Percentiles rank a stretch among this genome's conserved stretches.
Evolutionary conservation across 2,329 filamentous ascomycete genomes (phyloP).

Genomic region (Cladosporium austrohemisphaericum): DNA sequence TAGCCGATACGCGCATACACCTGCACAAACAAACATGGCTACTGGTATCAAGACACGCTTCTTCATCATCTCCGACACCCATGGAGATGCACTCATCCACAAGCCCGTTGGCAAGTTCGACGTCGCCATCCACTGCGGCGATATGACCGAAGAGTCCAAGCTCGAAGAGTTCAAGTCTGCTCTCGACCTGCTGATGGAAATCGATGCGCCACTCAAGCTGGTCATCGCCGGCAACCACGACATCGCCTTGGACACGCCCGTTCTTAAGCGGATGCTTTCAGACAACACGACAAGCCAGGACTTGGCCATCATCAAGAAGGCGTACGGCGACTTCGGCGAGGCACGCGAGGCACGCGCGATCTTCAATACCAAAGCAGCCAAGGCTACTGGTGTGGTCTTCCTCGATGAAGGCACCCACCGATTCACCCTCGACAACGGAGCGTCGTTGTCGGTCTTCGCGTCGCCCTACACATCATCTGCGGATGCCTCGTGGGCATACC

Average conservation of each 20-base stretch:
- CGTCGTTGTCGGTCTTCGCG: slow-evolving; percentile 49
- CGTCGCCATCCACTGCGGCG: slow-evolving; percentile 40
- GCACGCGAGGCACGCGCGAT: slow-evolving; percentile 23
- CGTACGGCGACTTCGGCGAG: slow-evolving; percentile 40
- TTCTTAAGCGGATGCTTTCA: slow-evolving; percentile 36
- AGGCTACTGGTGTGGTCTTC: slow-evolving; percentile 46
- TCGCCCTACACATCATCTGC: slow-evolving; percentile 52
- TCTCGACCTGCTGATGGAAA: slow-evolving; percentile 26
- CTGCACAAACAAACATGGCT: too few relatives aligned
- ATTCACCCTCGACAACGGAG: slow-evolving; percentile 48
- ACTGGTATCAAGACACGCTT: slow-evolving; percentile 19
- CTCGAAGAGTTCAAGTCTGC: slow-evolving; percentile 29
- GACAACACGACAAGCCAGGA: slow-evolving; percentile 30
- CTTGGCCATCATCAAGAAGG: slow-evolving; percentile 28
- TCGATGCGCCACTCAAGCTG: slow-evolving; percentile 35
- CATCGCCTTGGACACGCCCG: slow-evolving; percentile 26
- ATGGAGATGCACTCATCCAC: slow-evolving; percentile 19
- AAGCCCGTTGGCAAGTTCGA: slow-evolving; percentile 23
- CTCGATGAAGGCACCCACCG: slow-evolving; percentile 50
- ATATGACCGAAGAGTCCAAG: slow-evolving; percentile 35
- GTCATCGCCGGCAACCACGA: slow-evolving; percentile 40
- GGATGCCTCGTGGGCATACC: slow-evolving; percentile 54
- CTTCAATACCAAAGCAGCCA: slow-evolving; percentile 31
- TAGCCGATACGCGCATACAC: too few relatives aligned
- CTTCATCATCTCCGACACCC: slow-evolving; percentile 28